phyloP scores from a whole-genome alignment of 1,284 basidiomycete genomes.

The Apiotrichum brassicae region DNA sequence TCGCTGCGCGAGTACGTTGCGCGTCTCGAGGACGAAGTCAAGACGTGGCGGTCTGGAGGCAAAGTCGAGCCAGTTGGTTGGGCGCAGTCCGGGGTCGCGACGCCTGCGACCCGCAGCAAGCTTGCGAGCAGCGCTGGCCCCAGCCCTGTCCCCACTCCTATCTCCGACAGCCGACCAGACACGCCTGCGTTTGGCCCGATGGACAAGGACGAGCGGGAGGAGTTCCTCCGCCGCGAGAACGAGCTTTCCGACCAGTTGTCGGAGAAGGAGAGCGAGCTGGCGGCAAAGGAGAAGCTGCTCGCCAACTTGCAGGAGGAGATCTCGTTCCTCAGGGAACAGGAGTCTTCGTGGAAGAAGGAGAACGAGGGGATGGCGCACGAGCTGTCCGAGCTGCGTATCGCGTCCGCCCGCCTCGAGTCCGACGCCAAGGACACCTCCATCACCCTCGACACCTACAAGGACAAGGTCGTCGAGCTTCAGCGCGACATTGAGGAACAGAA shows the following conservation, averaged over 20 bases:
- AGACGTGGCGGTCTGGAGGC: constrained; percentile 83
- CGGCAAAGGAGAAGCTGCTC: constrained; percentile 53
- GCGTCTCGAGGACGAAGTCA: constrained; percentile 83
- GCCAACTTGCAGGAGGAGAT: constrained; percentile 82
- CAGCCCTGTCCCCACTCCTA: constrained; percentile 59
- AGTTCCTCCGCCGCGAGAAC: constrained; percentile 94
- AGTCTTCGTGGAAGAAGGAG: constrained; percentile 59
- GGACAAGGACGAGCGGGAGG: constrained; percentile 95
- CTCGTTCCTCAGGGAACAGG: constrained; percentile 84
- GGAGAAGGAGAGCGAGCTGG: constrained; percentile 81
- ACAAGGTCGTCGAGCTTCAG: constrained; percentile 84
- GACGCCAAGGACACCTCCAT: constrained; percentile 93
- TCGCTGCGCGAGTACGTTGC: constrained; percentile 82
- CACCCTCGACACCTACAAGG: constrained; percentile 92
- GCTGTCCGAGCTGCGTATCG: constrained; percentile 83
- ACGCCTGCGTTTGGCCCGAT: constrained; percentile 55
- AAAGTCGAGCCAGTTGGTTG: constrained; percentile 80
- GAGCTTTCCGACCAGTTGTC: constrained; percentile 89
- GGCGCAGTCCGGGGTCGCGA: constrained; percentile 56
- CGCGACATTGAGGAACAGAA: constrained; percentile 85
- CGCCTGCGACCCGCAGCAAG: constrained; percentile 51
- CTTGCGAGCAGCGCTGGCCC: constrained; percentile 42
- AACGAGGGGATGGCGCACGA: constrained; percentile 76
- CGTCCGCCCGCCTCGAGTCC: constrained; percentile 86
- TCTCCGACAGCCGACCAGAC: constrained; percentile 47